A percentile compares a stretch with the other conserved stretches of the same genome.
Conservation (phyloP, 371 early-diverging fungal genomes). For the Mucor saturninus region DNA sequence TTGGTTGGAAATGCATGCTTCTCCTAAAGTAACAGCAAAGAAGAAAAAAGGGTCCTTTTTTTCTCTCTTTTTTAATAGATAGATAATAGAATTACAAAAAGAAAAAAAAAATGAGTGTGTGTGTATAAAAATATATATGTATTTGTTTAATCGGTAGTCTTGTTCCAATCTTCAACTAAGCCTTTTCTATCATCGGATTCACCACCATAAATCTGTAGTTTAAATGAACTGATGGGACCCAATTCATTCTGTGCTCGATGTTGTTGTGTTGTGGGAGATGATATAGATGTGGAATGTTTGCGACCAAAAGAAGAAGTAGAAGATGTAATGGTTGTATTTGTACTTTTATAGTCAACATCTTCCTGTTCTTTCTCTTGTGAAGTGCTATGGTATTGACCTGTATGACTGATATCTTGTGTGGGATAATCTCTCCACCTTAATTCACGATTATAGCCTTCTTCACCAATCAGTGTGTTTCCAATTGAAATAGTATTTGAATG, state of each 20-base stretch:
- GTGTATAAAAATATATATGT: background rate
- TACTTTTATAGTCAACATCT: background rate
- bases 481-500: constrained; percentile 29
- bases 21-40: background rate
- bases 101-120: background rate
- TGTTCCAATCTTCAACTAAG: constrained; percentile 17
- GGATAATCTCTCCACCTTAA: constrained; percentile 20
- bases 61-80: constrained; percentile 3
- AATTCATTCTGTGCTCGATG: constrained; percentile 40
- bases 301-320: constrained; percentile 6
- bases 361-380: background rate
- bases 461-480: constrained; percentile 28
- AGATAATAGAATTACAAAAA: background rate
- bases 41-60: background rate
- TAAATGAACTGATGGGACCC: constrained; percentile 24
- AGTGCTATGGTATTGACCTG: constrained; percentile 3
- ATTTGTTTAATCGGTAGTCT: background rate
- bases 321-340: background rate
- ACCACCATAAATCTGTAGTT: constrained; percentile 23
- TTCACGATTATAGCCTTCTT: constrained; percentile 30
- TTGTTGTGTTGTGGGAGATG: constrained; percentile 1
- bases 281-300: constrained; percentile 10
- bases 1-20: background rate
- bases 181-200: constrained; percentile 26
- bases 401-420: background rate